Base-by-base conservation (phyloP, 225 moss, liverwort and hornwort species). In the Thuidium tamariscinum region DNA sequence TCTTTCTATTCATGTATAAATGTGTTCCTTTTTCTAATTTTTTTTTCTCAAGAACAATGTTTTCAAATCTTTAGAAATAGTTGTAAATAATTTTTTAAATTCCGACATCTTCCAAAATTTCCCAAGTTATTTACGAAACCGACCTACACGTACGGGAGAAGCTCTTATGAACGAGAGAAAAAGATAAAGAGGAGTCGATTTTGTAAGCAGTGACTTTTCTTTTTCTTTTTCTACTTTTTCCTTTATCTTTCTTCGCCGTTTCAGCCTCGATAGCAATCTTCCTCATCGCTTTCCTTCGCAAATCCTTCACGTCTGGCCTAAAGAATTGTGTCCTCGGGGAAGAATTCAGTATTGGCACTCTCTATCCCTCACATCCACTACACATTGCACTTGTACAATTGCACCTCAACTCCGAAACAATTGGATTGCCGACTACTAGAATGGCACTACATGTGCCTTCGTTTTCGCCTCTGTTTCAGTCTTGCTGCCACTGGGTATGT, bases 381-480 rank as follows among this genome's bases (percentile, higher is more conserved):
- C 62, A 34, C 80, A 46, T 46, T 80, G 32, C 34, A 7, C 15
- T 46, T 22, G 80, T 13, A 42, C 41, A 27, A 13, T 83, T 75
- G 84, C 81, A n/a, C 55, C n/a, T 52, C 57, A 74, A 57, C 15
- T 16, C 22, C 7, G 39, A 39, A 59, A n/a, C 68, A 46, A 42
- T 36, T 70, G 44, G 63, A 60, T 80, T 9, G 11, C 61, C n/a
- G 42, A 63, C 25, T 61, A 9, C 82, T 55, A 30, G 22, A 76
- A 91, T 91, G 91, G 88, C 91, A 49, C 88, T 90, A 59, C 89
- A 74, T 15, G 51, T 55, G 68, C 41, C 70, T 64, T 70, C 14
- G 83, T 83, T 67, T 85, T 80, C 81, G 41, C 66, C 74, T 70
- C 80, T 88, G 55, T 56, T 80, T 46, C 88, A 88, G 51, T 59